A percentile compares a stretch with the other conserved stretches of the same genome.
Conservation (phyloP, 306 rosid genomes). For the Parietaria judaica region DNA sequence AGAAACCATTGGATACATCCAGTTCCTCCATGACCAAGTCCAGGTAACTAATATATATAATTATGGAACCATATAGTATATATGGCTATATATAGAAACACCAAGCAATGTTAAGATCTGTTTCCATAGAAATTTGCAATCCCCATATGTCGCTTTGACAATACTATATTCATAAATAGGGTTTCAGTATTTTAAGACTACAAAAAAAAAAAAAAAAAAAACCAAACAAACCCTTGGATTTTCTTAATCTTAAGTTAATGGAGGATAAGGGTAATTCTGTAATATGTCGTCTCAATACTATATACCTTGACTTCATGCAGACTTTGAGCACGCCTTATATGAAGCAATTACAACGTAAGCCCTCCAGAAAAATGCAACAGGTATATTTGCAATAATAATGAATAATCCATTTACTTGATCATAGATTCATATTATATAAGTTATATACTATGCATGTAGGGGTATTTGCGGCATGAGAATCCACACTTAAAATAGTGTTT, state of each 20-base stretch:
- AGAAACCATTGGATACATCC: slow-evolving; percentile 65
- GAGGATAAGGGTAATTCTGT: not conserved
- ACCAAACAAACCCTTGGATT: not conserved
- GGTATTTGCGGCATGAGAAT: no score
- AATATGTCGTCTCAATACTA: not conserved
- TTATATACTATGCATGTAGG: no score
- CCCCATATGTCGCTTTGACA: no score
- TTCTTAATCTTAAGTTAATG: not conserved
- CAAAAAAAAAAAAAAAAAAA: not conserved
- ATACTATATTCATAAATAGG: no score
- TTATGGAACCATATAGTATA: no score
- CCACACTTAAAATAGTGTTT: no score
- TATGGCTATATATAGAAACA: no score
- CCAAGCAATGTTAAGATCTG: no score
- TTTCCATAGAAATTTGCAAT: no score
- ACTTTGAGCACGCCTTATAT: slow-evolving; percentile 50
- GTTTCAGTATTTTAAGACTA: not conserved
- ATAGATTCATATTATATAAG: slow-evolving; percentile 4
- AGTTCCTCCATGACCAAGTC: slow-evolving; percentile 55
- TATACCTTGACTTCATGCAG: slow-evolving; percentile 20
- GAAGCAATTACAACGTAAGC: slow-evolving; percentile 32
- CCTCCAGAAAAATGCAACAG: slow-evolving; percentile 31
- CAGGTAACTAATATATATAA: slow-evolving; percentile 26
- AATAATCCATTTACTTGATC: no score
- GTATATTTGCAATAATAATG: slow-evolving; percentile 23